Conservation (phyloP, 2,329 filamentous ascomycete genomes). For the Aureobasidium sp. region DNA sequence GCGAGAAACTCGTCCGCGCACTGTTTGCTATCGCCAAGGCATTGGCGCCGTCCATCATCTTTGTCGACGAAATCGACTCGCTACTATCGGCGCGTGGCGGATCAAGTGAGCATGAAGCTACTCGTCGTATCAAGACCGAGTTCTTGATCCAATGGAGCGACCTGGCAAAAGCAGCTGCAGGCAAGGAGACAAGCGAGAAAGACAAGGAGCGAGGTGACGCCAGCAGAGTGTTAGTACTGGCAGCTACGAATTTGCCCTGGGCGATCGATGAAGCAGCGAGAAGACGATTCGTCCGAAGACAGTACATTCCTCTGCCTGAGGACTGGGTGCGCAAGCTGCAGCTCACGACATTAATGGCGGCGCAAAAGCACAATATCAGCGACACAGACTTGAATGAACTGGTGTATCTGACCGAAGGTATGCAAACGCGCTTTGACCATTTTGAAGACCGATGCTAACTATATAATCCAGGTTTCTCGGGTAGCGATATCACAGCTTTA, state of each 20-base stretch:
- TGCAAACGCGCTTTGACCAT: conserved; percentile 23
- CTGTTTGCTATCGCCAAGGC: conserved; percentile 84
- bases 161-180: conserved; percentile 82
- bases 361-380: conserved; percentile 76
- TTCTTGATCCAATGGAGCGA: conserved; percentile 98
- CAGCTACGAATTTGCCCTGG: conserved; percentile 95
- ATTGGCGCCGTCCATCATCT: conserved; percentile 91
- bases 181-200: conserved; percentile 61
- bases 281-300: conserved; percentile 80
- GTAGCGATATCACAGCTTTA: conserved; percentile 90
- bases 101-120: conserved; percentile 85
- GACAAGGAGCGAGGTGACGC: conserved; percentile 71
- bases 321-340: conserved; percentile 72
- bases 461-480: conserved; percentile 74
- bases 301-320: conserved; percentile 94
- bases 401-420: conserved; percentile 79
- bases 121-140: conserved; percentile 90
- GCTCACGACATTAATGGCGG: conserved; percentile 68
- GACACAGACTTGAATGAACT: conserved; percentile 65
- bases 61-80: conserved; percentile 97
- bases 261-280: conserved; percentile 94
- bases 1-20: conserved; percentile 89
- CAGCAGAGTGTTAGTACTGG: conserved; percentile 82
- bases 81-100: conserved; percentile 77
- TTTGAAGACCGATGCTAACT: neutral